Evolutionary conservation across 306 rosid genomes (phyloP).

Genomic region (Prunus dulcis): DNA sequence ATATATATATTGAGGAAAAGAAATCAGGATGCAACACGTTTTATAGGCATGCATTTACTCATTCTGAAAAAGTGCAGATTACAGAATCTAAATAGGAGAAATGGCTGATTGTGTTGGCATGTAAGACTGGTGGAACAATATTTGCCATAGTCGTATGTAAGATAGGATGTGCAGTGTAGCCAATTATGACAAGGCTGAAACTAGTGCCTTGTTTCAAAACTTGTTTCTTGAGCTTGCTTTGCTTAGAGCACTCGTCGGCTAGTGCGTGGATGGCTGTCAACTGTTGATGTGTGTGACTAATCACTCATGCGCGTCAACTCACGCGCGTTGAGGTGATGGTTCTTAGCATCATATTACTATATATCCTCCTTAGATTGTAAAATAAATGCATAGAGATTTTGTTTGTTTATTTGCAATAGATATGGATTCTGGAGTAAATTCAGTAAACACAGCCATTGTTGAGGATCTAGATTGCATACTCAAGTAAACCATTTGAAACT

Average conservation of each 20-base stretch:
- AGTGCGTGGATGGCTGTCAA: neutral
- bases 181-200: no score
- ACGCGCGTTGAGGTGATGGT: neutral
- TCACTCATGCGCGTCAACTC: neutral
- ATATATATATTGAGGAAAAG: constrained; percentile 6
- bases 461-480: neutral
- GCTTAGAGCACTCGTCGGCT: neutral
- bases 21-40: neutral
- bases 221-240: neutral
- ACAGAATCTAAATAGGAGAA: constrained; percentile 5
- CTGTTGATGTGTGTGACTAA: neutral
- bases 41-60: constrained; percentile 12
- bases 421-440: neutral
- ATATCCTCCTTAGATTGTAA: neutral
- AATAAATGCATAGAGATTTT: constrained; percentile 9
- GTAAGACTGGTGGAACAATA: neutral
- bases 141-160: neutral
- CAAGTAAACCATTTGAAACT: neutral
- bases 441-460: neutral
- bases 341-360: neutral
- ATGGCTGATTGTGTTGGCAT: neutral
- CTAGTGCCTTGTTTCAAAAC: no score
- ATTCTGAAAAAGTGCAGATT: neutral
- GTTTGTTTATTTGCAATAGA: neutral
- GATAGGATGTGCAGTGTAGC: neutral